Evolutionary conservation across 176 grass and related monocot genomes (phyloP).

Genomic region (Raddia distichophylla): DNA sequence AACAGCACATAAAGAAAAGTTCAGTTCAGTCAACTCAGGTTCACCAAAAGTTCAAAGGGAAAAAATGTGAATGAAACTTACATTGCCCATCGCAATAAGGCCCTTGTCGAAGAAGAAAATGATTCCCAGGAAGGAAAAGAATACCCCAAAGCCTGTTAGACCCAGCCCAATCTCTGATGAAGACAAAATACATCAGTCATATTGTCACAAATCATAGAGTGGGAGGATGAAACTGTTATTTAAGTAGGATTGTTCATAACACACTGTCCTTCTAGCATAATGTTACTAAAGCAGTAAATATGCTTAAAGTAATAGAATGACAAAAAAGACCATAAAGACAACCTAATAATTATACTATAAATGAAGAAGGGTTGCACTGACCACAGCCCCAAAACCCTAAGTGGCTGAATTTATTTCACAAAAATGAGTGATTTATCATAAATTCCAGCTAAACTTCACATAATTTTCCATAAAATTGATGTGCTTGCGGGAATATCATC

Average conservation of each 20-base stretch:
- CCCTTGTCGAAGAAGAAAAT: conserved; percentile 97
- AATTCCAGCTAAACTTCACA: background rate
- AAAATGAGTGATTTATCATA: background rate
- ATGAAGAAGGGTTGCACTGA: background rate
- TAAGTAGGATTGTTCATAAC: conserved; percentile 8
- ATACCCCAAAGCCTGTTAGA: conserved; percentile 92
- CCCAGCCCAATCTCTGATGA: conserved; percentile 85
- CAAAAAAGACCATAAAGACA: background rate
- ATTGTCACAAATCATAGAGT: conserved; percentile 11
- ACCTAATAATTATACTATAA: background rate
- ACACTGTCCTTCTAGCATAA: conserved; percentile 1
- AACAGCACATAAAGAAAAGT: conserved; percentile 29
- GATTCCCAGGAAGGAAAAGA: conserved; percentile 94
- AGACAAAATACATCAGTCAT: conserved; percentile 25
- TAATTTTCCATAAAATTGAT: background rate
- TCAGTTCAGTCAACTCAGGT: conserved; percentile 30
- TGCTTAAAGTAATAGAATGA: conserved; percentile 1
- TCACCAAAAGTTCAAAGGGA: background rate
- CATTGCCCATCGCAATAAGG: conserved; percentile 97
- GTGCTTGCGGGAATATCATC: background rate
- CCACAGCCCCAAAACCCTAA: background rate
- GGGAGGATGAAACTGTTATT: conserved; percentile 28
- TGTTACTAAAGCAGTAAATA: conserved; percentile 17
- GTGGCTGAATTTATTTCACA: background rate
- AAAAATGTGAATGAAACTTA: conserved; percentile 37